Percentiles rank a stretch among this genome's conserved stretches.
Evolutionary conservation across 305 asterid species (phyloP).

Genomic region (Solanum aculeatissimum): DNA sequence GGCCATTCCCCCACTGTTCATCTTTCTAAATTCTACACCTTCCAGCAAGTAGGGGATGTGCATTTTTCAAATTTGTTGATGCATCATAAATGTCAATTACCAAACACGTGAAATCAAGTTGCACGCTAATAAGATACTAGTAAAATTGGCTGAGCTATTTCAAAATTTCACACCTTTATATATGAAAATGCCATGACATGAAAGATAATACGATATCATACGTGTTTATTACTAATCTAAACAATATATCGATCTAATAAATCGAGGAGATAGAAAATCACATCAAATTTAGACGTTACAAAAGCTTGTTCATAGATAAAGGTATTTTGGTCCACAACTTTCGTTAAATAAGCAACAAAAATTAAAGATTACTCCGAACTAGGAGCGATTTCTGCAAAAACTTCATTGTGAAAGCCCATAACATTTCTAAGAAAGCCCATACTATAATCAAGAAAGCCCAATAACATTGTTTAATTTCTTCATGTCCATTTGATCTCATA

Average conservation of each 20-base stretch:
- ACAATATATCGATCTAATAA: not conserved
- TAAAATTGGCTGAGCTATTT: not conserved
- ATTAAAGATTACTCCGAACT: not conserved
- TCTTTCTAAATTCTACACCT: not conserved
- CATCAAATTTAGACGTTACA: not conserved
- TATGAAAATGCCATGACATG: not conserved
- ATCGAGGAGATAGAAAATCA: not conserved
- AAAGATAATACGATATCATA: not conserved
- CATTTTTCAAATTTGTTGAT: not conserved
- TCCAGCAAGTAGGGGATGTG: not conserved
- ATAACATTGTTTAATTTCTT: rapidly evolving
- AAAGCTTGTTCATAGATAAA: not conserved
- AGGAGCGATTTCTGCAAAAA: not conserved
- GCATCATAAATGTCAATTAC: not conserved
- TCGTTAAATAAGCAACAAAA: not conserved
- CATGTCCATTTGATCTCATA: not conserved
- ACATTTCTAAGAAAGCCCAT: not conserved
- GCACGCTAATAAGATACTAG: not conserved
- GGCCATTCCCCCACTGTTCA: not conserved
- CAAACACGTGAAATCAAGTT: not conserved
- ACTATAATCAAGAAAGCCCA: not conserved
- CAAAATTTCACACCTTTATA: not conserved
- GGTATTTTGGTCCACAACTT: not conserved
- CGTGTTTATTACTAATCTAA: not conserved
- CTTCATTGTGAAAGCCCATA: not conserved